Evolutionary conservation across 805 yeast species (phyloP), one percentile per base, ranked within the genome.

Genomic region (Vanderwaltozyma yarrowii): DNA sequence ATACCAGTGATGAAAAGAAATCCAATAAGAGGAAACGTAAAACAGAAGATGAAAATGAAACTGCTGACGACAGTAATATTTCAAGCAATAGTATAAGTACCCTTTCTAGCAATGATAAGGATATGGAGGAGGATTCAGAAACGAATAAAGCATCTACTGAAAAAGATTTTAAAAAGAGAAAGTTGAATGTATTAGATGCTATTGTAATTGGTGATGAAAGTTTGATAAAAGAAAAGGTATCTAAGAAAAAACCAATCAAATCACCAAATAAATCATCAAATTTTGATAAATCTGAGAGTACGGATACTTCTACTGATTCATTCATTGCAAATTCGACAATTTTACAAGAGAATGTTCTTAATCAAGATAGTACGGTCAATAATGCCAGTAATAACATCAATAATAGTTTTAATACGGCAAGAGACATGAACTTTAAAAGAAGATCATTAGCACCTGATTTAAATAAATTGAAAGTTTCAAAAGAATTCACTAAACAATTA

Each of bases 401-500:
- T n/a, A n/a, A n/a, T n/a, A n/a, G n/a, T n/a, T n/a, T n/a, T n/a
- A n/a, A n/a, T n/a, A n/a, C n/a, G n/a, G n/a, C n/a, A n/a, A 5
- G 4, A n/a, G 29, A 32, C 15, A 15, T 32, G 15, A 4, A 6
- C 9, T 23, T 26, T 20, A 20, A 20, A 5, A 37, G 29, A 20
- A 51, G 36, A 41, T 49, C 56, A 1, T 28, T 52, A 11, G 44
- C 63, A 2, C 62, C 67, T 8, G 62, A 58, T 42, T 41, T 62
- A 14, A 43, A 50, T 4, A 56, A 56, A 28, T 42, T 62, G 33
- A 62, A 55, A 13, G 57, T 61, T 8, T 56, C 63, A 15, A 37
- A 52, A 8, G 61, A 52, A 7, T 60, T 68, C 41, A 69, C 69
- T 2, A 51, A 65, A 19, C 60, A 61, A 27, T 48, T 66, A 36